Base-by-base conservation (phyloP, 1,284 basidiomycete genomes). In the Austropuccinia psidii region DNA sequence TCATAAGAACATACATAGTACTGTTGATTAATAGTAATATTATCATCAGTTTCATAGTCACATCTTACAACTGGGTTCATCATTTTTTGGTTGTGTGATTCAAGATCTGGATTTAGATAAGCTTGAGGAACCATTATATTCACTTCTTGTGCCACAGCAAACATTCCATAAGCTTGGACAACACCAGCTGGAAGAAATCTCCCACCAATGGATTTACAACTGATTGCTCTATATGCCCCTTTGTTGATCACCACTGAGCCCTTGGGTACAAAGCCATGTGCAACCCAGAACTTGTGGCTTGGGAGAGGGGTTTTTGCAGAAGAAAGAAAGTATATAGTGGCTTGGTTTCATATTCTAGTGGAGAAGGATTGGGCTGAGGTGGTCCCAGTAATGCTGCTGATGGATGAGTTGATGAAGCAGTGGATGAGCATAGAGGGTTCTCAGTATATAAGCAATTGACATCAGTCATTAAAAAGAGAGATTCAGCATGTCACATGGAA, bases 401-500 rank as follows among this genome's bases (percentile, higher is more conserved):
- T 13, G 37, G 2, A 17, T 49, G 41, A 29, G 41, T 13, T 24
- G 52, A 39, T 24, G 9, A 13, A 29, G 39, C 94, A 43, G 85
- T 82, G 0, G 92, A 89, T 77, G 96, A 91, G 81, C 90, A 90
- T 54, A 94, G 84, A 19, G 95, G 95, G 81, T 99, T 98, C 15
- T 93, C 88, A 0, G 93, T 96, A 80, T 97, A 99, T 75, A 98
- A 82, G 11, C 93, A 92, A 77, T 98, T 93, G 6, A 99, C 96
- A 78, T 99, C 96, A 1, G 96, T 99, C 62, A 98, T 85, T 7
- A 98, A 85, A 82, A 98, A 97, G 13, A 98, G 86, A 80, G 93
- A 98, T 81, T 98, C 94, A 17, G 95, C 95, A 77, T 97, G 92
- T 29, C 98, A 89, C 88, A 99, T 94, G 4, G 91, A 91, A 0